Base-by-base conservation (phyloP, 2,329 filamentous ascomycete genomes). In the Verticillium nonalfalfae region DNA sequence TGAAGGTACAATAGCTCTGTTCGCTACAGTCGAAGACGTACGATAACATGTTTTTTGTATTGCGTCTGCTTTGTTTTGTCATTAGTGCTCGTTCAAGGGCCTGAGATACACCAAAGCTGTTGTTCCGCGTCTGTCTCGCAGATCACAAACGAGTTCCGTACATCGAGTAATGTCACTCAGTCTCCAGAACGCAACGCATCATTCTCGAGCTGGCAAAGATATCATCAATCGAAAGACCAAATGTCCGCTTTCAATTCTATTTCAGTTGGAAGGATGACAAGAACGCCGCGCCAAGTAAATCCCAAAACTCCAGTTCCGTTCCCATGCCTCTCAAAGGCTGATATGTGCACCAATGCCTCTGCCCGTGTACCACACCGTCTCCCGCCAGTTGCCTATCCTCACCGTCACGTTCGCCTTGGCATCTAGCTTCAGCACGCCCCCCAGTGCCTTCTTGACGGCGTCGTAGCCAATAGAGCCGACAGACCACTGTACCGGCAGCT, bases 401-500 rank as follows among this genome's bases (percentile, higher is more conserved):
- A 98, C 79, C 1, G 86, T 87, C 1, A 97, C 90, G 52, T 87
- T 80, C 1, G 93, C 95, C 67, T 82, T 80, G 1, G 93, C 91
- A 74, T 93, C 90, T 63, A 98, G 75, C 74, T 90, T 90, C 66
- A 98, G 74, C 31, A 80, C 82, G 0, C 94, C 93, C 1, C 94
- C 94, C 0, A 98, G 74, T 11, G 94, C 94, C 67, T 88, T 86
- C 68, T 81, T 85, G 14, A 98, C 80, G 59, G 90, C 91, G 50
- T 92, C 91, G 68, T 94, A 96, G 2, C 94, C 95, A 11, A 96
- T 85, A 14, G 87, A 87, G 14, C 85, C 87, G 18, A 92, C 71
- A 38, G 85, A 87, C 89, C 93, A 94, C 50, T 89, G 81, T 1
- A 98, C 94, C 0, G 94, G 93, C 52, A 99, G 72, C 61, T 83